These are phyloP conservation scores for Cercospora sp. DNA, from an alignment of 2,329 filamentous ascomycete species.

Conservation along the genomic window DNA sequence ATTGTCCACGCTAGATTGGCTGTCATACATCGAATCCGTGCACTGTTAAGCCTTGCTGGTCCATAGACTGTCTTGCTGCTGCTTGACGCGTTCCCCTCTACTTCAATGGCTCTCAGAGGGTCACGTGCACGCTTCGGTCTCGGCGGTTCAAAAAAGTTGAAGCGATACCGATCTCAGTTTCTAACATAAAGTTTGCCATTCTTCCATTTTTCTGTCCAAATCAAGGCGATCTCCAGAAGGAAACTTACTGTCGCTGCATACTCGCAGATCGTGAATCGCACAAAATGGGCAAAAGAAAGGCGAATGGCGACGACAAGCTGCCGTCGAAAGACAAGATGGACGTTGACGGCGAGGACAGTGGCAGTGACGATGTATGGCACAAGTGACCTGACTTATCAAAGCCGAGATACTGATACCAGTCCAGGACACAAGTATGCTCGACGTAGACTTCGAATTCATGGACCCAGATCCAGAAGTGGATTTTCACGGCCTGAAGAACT, in stretches of 20 bases:
- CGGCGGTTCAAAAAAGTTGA: background rate
- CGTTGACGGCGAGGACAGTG: slow-evolving; percentile 39
- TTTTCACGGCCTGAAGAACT: slow-evolving; percentile 89
- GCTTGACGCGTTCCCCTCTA: background rate
- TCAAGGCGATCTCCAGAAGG: background rate
- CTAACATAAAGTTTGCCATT: background rate
- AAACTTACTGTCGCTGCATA: too few relatives aligned
- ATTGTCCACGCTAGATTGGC: background rate
- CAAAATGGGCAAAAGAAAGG: slow-evolving; percentile 56
- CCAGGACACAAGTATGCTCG: slow-evolving; percentile 85
- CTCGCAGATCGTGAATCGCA: background rate
- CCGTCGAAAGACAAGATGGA: slow-evolving; percentile 48
- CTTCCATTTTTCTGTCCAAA: background rate
- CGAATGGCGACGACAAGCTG: slow-evolving; percentile 49
- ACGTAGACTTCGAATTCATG: slow-evolving; percentile 99
- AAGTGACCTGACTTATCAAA: background rate
- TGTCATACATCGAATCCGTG: background rate
- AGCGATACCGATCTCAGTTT: background rate
- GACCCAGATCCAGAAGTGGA: slow-evolving; percentile 87
- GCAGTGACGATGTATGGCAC: slow-evolving; percentile 38
- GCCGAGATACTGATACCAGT: slow-evolving; percentile 9
- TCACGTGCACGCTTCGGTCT: too few relatives aligned
- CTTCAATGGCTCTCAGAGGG: background rate
- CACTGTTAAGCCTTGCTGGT: background rate
- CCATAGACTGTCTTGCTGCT: background rate